Conservation (phyloP, 345 rosid species). For the Eucalyptus cladocalyx region DNA sequence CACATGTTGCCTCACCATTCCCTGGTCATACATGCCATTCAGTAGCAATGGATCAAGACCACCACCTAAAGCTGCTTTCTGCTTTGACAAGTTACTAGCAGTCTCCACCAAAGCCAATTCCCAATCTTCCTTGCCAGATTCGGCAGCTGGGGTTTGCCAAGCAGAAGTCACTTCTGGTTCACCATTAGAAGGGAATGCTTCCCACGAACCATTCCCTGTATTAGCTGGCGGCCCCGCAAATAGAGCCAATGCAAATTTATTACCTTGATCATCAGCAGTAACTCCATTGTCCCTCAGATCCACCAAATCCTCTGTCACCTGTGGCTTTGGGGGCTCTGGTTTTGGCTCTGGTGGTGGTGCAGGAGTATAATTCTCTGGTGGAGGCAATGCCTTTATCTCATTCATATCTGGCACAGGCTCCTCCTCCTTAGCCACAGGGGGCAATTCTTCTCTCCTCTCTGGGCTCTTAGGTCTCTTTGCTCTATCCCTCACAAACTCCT, state of each 20-base stretch:
- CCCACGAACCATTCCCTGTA: constrained; percentile 65
- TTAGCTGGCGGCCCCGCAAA: constrained; percentile 35
- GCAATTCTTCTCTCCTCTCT: constrained; percentile 26
- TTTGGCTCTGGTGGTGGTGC: constrained; percentile 45
- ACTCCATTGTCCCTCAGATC: constrained; percentile 48
- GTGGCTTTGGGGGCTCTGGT: constrained; percentile 24
- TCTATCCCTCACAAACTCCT: constrained; percentile 65
- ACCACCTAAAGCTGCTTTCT: constrained; percentile 65
- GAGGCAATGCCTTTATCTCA: constrained; percentile 69
- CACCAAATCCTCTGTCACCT: constrained; percentile 42
- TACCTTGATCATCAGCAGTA: constrained; percentile 75
- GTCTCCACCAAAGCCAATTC: constrained; percentile 87
- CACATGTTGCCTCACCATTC: constrained; percentile 77
- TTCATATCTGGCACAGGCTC: constrained; percentile 42
- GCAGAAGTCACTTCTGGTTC: constrained; percentile 48
- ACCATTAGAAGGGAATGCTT: constrained; percentile 66
- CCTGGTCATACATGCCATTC: constrained; percentile 95
- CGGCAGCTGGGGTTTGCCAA: constrained; percentile 82
- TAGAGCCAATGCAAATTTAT: constrained; percentile 65
- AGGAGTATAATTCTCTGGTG: constrained; percentile 29
- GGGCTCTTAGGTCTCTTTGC: constrained; percentile 50
- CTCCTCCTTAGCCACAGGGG: constrained; percentile 15
- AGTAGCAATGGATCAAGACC: constrained; percentile 75
- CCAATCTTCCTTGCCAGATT: constrained; percentile 88
- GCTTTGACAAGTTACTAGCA: constrained; percentile 63